These are phyloP conservation scores for Irpex sp. DNA, from an alignment of 1,284 basidiomycete species.

Conservation along the genomic window DNA sequence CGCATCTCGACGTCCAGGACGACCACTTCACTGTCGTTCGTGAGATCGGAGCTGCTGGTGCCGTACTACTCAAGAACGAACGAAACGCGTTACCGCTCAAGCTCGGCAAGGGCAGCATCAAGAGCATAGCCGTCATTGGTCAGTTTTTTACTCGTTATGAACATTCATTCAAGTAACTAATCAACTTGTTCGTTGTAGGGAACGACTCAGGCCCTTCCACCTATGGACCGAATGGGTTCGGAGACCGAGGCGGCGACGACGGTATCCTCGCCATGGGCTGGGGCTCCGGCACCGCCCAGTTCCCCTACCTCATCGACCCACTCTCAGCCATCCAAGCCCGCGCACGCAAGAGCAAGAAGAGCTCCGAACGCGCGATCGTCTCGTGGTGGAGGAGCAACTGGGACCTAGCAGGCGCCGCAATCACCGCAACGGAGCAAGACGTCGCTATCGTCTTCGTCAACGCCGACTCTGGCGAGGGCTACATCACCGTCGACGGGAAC, in stretches of 20 bases:
- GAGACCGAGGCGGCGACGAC: conserved; percentile 60
- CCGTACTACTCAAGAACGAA: conserved; percentile 81
- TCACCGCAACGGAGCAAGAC: conserved; percentile 48
- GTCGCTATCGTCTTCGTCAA: conserved; percentile 75
- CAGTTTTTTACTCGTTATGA: conserved; percentile 1
- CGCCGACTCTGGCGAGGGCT: conserved; percentile 73
- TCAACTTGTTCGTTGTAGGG: conserved; percentile 31
- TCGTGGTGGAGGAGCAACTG: conserved; percentile 68
- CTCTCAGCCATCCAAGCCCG: conserved; percentile 69
- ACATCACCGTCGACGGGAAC: conserved; percentile 76
- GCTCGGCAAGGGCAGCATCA: conserved; percentile 28
- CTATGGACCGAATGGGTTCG: conserved; percentile 72
- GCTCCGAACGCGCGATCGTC: conserved; percentile 48
- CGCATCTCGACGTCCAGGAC: conserved; percentile 72
- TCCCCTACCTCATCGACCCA: conserved; percentile 63
- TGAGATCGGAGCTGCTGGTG: conserved; percentile 72
- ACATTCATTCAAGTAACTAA: neutral
- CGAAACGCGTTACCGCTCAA: conserved; percentile 60
- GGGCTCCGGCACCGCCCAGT: conserved; percentile 52
- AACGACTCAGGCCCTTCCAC: conserved; percentile 67
- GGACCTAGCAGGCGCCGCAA: conserved; percentile 46
- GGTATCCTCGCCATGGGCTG: conserved; percentile 84
- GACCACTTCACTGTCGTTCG: conserved; percentile 72
- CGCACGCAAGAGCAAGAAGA: conserved; percentile 35
- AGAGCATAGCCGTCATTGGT: conserved; percentile 55